Evolutionary conservation across 2,329 filamentous ascomycete species (phyloP).

Genomic region (Paecilomyces sp.): DNA sequence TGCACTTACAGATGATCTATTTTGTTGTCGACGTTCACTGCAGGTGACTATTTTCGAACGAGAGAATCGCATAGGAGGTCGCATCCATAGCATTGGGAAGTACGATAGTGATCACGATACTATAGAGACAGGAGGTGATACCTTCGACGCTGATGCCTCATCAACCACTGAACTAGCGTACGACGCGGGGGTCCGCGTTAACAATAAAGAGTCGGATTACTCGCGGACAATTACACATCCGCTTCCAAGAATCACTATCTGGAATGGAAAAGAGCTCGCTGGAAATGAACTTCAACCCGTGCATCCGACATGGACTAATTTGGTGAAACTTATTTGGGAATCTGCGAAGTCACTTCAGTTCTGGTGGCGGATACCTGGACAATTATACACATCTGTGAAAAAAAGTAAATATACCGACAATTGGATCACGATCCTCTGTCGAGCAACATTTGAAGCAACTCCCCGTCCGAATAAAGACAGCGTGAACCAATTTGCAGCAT

Average conservation of each 20-base stretch:
- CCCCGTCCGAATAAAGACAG: not conserved
- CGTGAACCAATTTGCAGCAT: not conserved
- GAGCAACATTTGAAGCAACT: not conserved
- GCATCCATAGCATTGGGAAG: not conserved
- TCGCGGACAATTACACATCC: not conserved
- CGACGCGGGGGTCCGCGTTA: not conserved
- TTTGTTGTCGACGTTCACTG: not conserved
- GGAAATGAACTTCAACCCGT: not conserved
- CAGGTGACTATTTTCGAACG: not conserved
- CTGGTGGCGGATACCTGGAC: not conserved
- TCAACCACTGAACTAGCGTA: not conserved
- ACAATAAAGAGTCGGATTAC: not conserved
- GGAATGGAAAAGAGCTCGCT: not conserved
- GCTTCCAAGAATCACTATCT: not conserved
- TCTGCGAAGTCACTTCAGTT: not conserved
- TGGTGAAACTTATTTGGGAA: not conserved
- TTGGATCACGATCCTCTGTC: not conserved
- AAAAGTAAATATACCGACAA: not conserved
- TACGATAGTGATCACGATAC: not conserved
- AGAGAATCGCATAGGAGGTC: not conserved
- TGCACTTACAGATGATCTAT: not conserved
- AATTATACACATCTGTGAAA: not conserved
- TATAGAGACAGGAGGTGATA: not conserved
- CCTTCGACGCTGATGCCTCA: not conserved
- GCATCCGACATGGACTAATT: not conserved